Percentiles rank a stretch among this genome's conserved stretches.
These are phyloP conservation scores for Arabidopsis arenosa DNA, from an alignment of 345 rosid genomes.

Conservation along the genomic window DNA sequence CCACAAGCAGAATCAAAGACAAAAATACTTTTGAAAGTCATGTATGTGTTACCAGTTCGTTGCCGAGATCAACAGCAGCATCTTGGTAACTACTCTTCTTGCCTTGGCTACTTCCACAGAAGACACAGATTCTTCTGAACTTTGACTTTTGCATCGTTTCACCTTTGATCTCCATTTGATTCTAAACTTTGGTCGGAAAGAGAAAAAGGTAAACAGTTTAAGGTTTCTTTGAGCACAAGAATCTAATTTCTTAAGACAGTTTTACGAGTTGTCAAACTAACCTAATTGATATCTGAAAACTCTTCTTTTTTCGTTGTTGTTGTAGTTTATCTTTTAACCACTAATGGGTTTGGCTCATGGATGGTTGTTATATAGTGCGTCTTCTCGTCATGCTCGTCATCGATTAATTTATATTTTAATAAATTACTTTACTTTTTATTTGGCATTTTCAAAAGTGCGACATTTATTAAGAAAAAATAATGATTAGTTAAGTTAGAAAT, in stretches of 20 bases:
- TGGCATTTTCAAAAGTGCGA: constrained; percentile 14
- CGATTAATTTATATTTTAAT: background rate
- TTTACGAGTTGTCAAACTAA: constrained; percentile 18
- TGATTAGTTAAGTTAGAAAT: background rate
- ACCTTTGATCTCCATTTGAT: constrained; percentile 55
- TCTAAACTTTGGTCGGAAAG: constrained; percentile 15
- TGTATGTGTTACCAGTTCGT: constrained; percentile 64
- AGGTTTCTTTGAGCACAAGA: constrained; percentile 38
- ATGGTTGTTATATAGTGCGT: constrained; percentile 47
- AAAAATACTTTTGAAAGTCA: background rate
- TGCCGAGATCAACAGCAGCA: constrained; percentile 86
- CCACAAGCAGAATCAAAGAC: constrained; percentile 4
- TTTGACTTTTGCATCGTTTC: constrained; percentile 55
- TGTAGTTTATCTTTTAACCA: constrained; percentile 24
- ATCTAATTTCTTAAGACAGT: constrained; percentile 28
- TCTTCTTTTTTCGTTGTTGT: constrained; percentile 1
- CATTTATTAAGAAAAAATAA: background rate
- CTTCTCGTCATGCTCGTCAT: constrained; percentile 34
- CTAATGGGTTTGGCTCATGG: constrained; percentile 34
- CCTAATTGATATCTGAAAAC: constrained; percentile 21
- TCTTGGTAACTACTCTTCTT: constrained; percentile 86
- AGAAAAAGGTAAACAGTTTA: constrained; percentile 27
- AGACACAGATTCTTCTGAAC: constrained; percentile 81
- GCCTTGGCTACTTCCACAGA: constrained; percentile 89
- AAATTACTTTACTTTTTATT: background rate